phyloP scores from a whole-genome alignment of 2,329 filamentous ascomycete species.

The Alternaria longipes region DNA sequence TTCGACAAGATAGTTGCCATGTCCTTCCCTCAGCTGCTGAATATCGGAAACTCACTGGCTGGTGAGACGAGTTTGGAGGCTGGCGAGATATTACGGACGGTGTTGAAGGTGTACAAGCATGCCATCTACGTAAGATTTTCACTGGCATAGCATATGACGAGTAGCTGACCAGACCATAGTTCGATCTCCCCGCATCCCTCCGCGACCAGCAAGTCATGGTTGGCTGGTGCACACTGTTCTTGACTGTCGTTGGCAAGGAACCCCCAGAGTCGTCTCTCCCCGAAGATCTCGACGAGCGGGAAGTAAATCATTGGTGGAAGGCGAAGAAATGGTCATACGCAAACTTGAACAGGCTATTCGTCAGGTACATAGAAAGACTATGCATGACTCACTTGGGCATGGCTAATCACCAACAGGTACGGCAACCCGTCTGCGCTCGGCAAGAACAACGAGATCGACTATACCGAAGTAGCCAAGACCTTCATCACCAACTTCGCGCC shows the following conservation, averaged over 20 bases:
- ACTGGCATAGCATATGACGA: conserved; percentile 15
- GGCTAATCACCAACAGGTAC: conserved; percentile 68
- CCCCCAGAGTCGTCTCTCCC: conserved; percentile 80
- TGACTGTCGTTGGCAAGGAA: conserved; percentile 86
- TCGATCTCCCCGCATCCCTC: conserved; percentile 82
- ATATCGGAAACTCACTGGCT: conserved; percentile 87
- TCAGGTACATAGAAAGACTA: conserved; percentile 68
- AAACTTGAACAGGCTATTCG: conserved; percentile 94
- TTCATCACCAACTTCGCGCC: conserved; percentile 93
- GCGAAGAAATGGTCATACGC: conserved; percentile 99
- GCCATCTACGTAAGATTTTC: conserved; percentile 81
- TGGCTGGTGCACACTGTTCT: conserved; percentile 94
- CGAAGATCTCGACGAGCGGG: conserved; percentile 84
- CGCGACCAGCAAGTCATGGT: conserved; percentile 85
- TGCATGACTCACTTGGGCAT: conserved; percentile 30
- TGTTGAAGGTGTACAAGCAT: conserved; percentile 97
- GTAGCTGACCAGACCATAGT: conserved; percentile 62
- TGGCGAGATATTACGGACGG: conserved; percentile 93
- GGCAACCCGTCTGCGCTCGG: conserved; percentile 83
- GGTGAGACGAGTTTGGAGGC: conserved; percentile 93
- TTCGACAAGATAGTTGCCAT: conserved; percentile 94
- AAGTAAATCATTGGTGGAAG: conserved; percentile 99
- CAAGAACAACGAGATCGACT: conserved; percentile 77
- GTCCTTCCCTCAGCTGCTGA: conserved; percentile 86
- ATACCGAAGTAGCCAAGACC: conserved; percentile 83